phyloP scores from a whole-genome alignment of 2,329 filamentous ascomycete genomes.

The Cercospora sp. region DNA sequence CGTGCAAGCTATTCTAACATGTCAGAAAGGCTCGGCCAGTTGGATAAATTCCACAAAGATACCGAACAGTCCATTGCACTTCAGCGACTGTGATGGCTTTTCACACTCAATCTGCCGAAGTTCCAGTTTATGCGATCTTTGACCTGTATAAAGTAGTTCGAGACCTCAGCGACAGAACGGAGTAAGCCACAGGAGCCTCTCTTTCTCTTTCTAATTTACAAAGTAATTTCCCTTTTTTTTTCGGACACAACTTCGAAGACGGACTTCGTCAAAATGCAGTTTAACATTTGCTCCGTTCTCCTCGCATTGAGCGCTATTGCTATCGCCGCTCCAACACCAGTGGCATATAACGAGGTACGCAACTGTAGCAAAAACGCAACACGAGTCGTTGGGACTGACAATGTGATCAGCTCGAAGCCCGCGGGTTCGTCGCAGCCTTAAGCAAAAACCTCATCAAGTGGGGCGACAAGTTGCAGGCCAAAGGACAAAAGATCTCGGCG shows the following conservation, averaged over 20 bases:
- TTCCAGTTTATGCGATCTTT: not conserved
- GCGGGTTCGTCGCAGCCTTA: not conserved
- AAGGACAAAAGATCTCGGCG: not conserved
- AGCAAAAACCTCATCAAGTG: not conserved
- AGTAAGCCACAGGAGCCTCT: not conserved
- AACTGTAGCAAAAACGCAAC: not conserved
- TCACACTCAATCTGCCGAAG: not conserved
- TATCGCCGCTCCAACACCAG: not conserved
- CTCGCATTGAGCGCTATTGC: not conserved
- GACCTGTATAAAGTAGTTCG: not conserved
- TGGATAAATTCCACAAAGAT: not conserved
- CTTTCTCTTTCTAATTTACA: not conserved
- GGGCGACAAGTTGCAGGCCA: not conserved
- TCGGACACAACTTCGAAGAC: not conserved
- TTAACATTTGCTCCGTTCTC: not conserved
- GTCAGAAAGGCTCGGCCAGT: not conserved
- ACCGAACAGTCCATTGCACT: not conserved
- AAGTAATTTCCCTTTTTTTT: not conserved
- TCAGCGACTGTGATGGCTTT: not conserved
- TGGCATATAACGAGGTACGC: not conserved
- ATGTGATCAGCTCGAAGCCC: not conserved
- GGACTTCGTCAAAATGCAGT: not conserved
- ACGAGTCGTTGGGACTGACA: not conserved
- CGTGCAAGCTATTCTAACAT: not conserved
- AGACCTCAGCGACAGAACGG: not conserved